These are phyloP conservation scores for Ogataea siamensis DNA, from an alignment of 805 yeast species.

Conservation along the genomic window DNA sequence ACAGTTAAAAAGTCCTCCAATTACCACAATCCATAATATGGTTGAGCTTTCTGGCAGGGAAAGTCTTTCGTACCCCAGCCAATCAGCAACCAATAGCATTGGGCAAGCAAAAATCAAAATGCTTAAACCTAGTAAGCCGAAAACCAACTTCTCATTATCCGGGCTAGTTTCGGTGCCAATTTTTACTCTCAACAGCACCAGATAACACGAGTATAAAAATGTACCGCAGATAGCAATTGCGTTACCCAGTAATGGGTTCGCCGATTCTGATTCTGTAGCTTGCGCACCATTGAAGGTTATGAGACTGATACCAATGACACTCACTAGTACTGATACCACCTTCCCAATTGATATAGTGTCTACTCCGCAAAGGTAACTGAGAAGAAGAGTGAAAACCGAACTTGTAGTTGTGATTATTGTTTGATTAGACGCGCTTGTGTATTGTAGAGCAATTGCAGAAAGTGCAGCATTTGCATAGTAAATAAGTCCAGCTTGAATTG, in stretches of 20 bases:
- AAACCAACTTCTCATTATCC: conserved; percentile 46
- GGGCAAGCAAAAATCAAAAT: conserved; percentile 43
- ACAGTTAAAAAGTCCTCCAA: conserved; percentile 45
- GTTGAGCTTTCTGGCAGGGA: conserved; percentile 40
- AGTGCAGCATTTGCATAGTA: conserved; percentile 42
- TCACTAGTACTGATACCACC: conserved; percentile 41
- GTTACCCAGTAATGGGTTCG: conserved; percentile 45
- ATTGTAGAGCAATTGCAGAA: conserved; percentile 43
- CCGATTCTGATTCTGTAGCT: background rate
- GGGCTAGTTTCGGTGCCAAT: conserved; percentile 44
- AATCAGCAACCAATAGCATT: conserved; percentile 35
- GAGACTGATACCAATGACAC: conserved; percentile 45
- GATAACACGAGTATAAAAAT: conserved; percentile 44
- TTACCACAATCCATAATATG: conserved; percentile 34
- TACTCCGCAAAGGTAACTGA: conserved; percentile 40
- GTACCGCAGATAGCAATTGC: conserved; percentile 45
- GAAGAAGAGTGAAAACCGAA: conserved; percentile 47
- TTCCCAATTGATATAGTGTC: conserved; percentile 44
- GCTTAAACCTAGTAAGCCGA: conserved; percentile 45
- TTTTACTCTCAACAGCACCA: conserved; percentile 42
- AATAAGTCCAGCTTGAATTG: conserved; percentile 40
- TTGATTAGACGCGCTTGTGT: conserved; percentile 52
- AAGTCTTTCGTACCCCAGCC: conserved; percentile 40
- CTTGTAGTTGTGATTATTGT: conserved; percentile 51
- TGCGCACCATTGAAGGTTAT: conserved; percentile 38